A percentile compares a stretch with the other conserved stretches of the same genome.
Evolutionary conservation across 768 basidiomycete species (phyloP).

Genomic region (Boletus rufocinnamomeus): DNA sequence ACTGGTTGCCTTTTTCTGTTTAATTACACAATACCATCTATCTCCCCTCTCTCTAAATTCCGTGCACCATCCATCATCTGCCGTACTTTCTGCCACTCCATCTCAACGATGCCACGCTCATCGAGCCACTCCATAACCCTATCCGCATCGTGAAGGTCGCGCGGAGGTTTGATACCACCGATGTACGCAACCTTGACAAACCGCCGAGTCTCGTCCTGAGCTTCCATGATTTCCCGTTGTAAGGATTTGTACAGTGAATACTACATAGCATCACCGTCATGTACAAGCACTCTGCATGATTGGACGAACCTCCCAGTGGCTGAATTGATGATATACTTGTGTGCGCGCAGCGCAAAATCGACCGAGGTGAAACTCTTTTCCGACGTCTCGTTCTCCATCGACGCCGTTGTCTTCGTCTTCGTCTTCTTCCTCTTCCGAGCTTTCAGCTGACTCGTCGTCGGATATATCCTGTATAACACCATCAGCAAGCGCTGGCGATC

Average conservation of each 20-base stretch:
- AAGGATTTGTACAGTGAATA: constrained; percentile 64
- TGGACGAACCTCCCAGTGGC: constrained; percentile 78
- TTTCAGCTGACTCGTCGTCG: constrained; percentile 27
- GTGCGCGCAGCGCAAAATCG: constrained; percentile 77
- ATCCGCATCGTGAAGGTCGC: constrained; percentile 72
- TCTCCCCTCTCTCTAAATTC: constrained; percentile 59
- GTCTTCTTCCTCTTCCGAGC: constrained; percentile 29
- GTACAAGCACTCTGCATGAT: background rate
- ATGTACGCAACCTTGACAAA: constrained; percentile 63
- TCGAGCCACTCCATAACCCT: constrained; percentile 83
- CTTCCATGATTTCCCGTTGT: constrained; percentile 55
- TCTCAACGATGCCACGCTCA: constrained; percentile 61
- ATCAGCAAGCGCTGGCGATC: constrained; percentile 3
- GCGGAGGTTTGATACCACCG: constrained; percentile 58
- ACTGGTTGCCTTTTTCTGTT: background rate
- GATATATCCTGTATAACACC: constrained; percentile 17
- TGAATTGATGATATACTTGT: constrained; percentile 66
- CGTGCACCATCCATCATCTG: constrained; percentile 74
- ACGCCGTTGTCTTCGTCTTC: constrained; percentile 1
- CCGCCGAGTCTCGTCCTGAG: constrained; percentile 43
- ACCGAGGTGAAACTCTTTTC: constrained; percentile 62
- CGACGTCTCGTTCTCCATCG: constrained; percentile 13
- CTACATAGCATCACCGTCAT: constrained; percentile 40
- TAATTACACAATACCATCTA: constrained; percentile 26
- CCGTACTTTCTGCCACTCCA: constrained; percentile 71